These are phyloP conservation scores for Pseudocercospora pini-densiflorae DNA, from an alignment of 2,329 filamentous ascomycete genomes.

Conservation along the genomic window DNA sequence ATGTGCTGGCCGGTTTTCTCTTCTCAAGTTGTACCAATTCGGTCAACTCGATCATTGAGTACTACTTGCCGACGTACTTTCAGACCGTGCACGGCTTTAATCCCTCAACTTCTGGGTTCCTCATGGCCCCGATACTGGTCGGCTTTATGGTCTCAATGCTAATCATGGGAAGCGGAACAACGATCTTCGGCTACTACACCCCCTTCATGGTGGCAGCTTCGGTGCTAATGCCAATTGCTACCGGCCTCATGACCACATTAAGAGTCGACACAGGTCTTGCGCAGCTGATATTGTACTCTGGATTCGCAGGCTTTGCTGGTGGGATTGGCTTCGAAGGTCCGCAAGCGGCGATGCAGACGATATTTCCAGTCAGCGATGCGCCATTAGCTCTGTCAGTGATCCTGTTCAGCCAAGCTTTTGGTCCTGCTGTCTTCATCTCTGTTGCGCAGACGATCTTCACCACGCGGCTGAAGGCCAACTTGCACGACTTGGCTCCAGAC, in stretches of 20 bases:
- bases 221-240: conserved; percentile 40
- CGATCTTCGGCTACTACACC: conserved; percentile 40
- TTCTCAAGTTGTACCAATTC: background rate
- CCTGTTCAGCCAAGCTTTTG: conserved; percentile 38
- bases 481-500: conserved; percentile 15
- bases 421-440: conserved; percentile 25
- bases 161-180: conserved; percentile 20
- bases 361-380: conserved; percentile 34
- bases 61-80: conserved; percentile 9
- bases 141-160: conserved; percentile 20
- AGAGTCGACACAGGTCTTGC: conserved; percentile 28
- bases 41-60: conserved; percentile 1
- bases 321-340: conserved; percentile 42
- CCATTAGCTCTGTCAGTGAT: conserved; percentile 39
- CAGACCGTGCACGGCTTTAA: background rate
- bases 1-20: conserved; percentile 3
- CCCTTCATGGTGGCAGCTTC: conserved; percentile 43
- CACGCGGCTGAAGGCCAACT: conserved; percentile 21
- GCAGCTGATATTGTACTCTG: conserved; percentile 38
- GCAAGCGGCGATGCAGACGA: conserved; percentile 40
- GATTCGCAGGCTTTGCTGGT: conserved; percentile 36
- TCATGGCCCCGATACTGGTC: conserved; percentile 21
- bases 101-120: background rate
- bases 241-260: conserved; percentile 43
- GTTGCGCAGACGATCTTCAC: conserved; percentile 32